Evolutionary conservation across 352 stramenopile species (phyloP).

Genomic region (Globisporangium spiculum): DNA sequence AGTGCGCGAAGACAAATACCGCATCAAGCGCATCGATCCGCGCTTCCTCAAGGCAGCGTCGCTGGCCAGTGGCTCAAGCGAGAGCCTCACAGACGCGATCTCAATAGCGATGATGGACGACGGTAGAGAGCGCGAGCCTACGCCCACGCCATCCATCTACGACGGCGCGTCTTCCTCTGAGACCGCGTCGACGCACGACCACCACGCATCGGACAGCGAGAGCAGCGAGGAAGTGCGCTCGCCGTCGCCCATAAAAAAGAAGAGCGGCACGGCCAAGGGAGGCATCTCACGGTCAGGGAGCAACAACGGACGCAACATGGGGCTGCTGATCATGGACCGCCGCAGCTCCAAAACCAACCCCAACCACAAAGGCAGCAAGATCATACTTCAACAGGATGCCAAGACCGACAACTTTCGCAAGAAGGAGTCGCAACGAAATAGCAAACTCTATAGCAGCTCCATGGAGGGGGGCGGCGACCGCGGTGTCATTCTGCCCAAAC

Average conservation of each 20-base stretch:
- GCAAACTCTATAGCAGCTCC: conserved; percentile 25
- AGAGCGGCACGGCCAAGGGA: conserved; percentile 35
- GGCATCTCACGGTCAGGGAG: conserved; percentile 31
- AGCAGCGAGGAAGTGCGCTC: conserved; percentile 37
- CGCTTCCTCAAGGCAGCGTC: conserved; percentile 37
- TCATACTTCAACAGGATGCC: not conserved
- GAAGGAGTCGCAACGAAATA: conserved; percentile 46
- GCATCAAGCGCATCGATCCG: conserved; percentile 55
- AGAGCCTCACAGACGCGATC: conserved; percentile 42
- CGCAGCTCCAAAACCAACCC: conserved; percentile 44
- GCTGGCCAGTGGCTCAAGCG: conserved; percentile 20
- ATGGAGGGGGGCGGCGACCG: conserved; percentile 22
- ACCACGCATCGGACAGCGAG: conserved; percentile 30
- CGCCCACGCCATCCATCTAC: conserved; percentile 11
- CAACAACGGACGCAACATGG: conserved; percentile 34
- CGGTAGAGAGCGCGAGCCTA: conserved; percentile 16
- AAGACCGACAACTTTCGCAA: conserved; percentile 29
- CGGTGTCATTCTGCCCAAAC: conserved; percentile 49
- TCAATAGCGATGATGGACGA: conserved; percentile 23
- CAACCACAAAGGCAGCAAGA: conserved; percentile 21
- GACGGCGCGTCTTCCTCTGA: conserved; percentile 9
- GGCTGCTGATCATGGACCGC: conserved; percentile 27
- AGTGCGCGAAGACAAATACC: conserved; percentile 57
- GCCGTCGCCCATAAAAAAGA: conserved; percentile 53
- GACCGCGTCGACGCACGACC: conserved; percentile 17